These are phyloP conservation scores for Scheffersomyces titani DNA, from an alignment of 1,139 yeast species.

Conservation along the genomic window DNA sequence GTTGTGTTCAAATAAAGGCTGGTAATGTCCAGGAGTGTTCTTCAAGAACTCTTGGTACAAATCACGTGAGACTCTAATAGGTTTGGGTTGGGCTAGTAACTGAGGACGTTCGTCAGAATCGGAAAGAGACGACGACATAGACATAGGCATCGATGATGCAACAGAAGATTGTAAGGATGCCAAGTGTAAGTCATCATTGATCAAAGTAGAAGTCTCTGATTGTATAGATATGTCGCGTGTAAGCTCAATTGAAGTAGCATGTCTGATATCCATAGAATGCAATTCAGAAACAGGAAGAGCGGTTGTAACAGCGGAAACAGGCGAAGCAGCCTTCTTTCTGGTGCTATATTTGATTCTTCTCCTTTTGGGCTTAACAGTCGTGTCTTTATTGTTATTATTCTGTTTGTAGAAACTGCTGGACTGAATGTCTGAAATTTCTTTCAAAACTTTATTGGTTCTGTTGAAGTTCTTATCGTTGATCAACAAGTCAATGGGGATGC, in stretches of 20 bases:
- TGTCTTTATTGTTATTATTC: slow-evolving; percentile 25
- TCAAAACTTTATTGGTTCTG: slow-evolving; percentile 39
- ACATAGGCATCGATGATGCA: background rate
- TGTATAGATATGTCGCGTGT: background rate
- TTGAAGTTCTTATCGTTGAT: slow-evolving; percentile 26
- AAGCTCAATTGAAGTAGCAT: background rate
- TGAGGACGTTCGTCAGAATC: slow-evolving; percentile 1
- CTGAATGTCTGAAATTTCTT: slow-evolving; percentile 51
- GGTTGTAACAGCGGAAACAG: background rate
- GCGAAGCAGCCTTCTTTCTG: slow-evolving; percentile 14
- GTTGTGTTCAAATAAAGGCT: background rate
- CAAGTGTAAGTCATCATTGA: background rate
- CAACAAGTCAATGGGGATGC: slow-evolving; percentile 41
- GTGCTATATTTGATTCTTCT: slow-evolving; percentile 44
- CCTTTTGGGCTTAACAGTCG: slow-evolving; percentile 45
- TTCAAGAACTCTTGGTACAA: slow-evolving; percentile 14
- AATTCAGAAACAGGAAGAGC: background rate
- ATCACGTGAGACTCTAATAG: slow-evolving; percentile 20
- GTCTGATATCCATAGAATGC: background rate
- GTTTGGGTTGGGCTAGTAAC: slow-evolving; percentile 27
- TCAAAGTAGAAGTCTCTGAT: slow-evolving; percentile 14
- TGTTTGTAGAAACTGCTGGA: slow-evolving; percentile 39
- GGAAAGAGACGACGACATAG: background rate
- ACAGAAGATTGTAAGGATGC: background rate
- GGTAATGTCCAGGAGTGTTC: background rate